phyloP scores from a whole-genome alignment of 768 basidiomycete species.

The Tricholoma bakamatsutake region DNA sequence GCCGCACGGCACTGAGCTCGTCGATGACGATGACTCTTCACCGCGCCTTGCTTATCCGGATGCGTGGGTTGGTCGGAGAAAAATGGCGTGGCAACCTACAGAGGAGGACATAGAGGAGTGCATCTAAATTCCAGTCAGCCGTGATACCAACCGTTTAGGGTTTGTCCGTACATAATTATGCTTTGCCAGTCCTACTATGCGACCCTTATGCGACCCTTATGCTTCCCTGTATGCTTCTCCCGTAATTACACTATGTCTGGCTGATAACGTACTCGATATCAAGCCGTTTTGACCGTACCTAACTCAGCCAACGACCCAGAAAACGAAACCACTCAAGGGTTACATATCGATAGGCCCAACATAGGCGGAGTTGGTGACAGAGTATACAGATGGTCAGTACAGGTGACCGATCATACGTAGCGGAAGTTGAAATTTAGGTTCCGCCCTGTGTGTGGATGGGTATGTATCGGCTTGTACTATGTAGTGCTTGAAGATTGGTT shows the following conservation, averaged over 20 bases:
- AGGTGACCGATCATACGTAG: too few relatives aligned
- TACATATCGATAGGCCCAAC: too few relatives aligned
- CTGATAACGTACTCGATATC: neutral
- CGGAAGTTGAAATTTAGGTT: too few relatives aligned
- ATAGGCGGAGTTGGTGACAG: too few relatives aligned
- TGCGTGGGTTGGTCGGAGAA: neutral
- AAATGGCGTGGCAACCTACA: neutral
- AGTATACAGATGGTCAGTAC: too few relatives aligned
- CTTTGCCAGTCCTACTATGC: neutral
- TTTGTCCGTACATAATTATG: neutral
- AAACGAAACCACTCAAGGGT: too few relatives aligned
- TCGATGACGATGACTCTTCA: neutral
- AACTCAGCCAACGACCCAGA: neutral
- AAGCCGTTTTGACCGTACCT: neutral
- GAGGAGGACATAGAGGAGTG: neutral
- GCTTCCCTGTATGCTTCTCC: neutral
- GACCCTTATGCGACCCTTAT: neutral
- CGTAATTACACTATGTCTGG: neutral
- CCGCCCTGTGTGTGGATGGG: too few relatives aligned
- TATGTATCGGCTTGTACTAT: too few relatives aligned
- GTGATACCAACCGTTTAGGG: too few relatives aligned
- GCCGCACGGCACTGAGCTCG: constrained; percentile 1
- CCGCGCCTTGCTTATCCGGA: neutral
- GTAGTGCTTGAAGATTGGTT: too few relatives aligned
- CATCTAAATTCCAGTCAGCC: neutral